phyloP scores from a whole-genome alignment of 306 rosid species.

The Malus fusca region DNA sequence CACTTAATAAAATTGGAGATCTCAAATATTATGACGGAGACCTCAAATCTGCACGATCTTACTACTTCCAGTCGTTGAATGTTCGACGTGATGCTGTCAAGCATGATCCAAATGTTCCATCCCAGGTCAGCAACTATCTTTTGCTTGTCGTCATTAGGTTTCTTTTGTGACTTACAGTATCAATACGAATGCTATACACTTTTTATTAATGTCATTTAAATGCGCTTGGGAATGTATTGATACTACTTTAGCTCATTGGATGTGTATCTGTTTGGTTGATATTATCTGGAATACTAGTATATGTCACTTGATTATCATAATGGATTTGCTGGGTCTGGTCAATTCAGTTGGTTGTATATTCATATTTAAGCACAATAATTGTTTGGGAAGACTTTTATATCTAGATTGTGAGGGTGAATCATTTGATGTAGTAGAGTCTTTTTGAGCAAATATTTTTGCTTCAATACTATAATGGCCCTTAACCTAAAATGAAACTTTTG shows the following conservation, averaged over 20 bases:
- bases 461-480: neutral
- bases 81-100: constrained; percentile 74
- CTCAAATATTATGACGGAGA: constrained; percentile 89
- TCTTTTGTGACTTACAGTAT: neutral
- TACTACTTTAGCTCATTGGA: neutral
- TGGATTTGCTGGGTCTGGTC: neutral
- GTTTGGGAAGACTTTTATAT: neutral
- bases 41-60: constrained; percentile 71
- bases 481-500: neutral
- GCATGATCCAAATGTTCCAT: constrained; percentile 45
- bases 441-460: neutral
- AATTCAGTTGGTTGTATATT: neutral
- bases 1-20: constrained; percentile 95
- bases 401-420: neutral
- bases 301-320: neutral
- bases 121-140: constrained; percentile 57
- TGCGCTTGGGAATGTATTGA: neutral
- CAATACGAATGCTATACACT: neutral
- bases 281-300: neutral
- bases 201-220: neutral
- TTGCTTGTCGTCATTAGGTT: neutral
- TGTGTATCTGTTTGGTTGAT: neutral
- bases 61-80: constrained; percentile 67
- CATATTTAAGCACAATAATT: neutral
- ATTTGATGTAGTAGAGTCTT: neutral